Base-by-base conservation (phyloP, 2,329 filamentous ascomycete genomes). In the Botrytis byssoidea region DNA sequence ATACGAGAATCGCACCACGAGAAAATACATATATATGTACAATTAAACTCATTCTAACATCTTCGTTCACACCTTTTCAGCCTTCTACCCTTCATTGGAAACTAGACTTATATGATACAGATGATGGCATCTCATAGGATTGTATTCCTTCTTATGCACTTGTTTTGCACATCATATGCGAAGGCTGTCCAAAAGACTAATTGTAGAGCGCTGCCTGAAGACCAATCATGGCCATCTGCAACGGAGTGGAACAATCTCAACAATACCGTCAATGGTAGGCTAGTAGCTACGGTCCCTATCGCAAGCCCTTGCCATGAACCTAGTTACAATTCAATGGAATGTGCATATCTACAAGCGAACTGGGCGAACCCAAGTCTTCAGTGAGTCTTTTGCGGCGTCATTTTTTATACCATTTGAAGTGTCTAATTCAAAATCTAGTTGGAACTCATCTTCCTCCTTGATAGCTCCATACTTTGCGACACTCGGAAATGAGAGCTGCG, bases 401-500 rank as follows among this genome's bases (percentile, higher is more conserved):
- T 22, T 22, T n/a, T 32, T 37, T 10, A 32, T 20, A 35, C 25
- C 12, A n/a, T 29, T 1, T 10, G 29, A 10, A 10, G 4, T 60
- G 4, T 25, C 46, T 72, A 3, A 69, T 46, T 16, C 5, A 12
- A 5, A 69, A 57, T 69, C 25, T 16, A 72, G 71, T 40, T 68
- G 46, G 16, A 55, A 55, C 14, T 51, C 71, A n/a, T 70, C 71
- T 18, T 63, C 65, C 6, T 73, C 71, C 20, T 25, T 71, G 29
- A 66, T 85, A 82, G 78, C 79, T 25, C 80, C 82, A 9, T 83
- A 77, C 57, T 85, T 86, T 75, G 83, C 83, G 22, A 59, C 29
- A 42, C 66, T 57, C 14, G 66, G 48, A 57, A 79, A 80, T 40
- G 76, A 82, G 42, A 80, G 81, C 68, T 82, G 81, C 70, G 77